phyloP scores from a whole-genome alignment of 1,284 basidiomycete species.

The Dichomitus squalens region DNA sequence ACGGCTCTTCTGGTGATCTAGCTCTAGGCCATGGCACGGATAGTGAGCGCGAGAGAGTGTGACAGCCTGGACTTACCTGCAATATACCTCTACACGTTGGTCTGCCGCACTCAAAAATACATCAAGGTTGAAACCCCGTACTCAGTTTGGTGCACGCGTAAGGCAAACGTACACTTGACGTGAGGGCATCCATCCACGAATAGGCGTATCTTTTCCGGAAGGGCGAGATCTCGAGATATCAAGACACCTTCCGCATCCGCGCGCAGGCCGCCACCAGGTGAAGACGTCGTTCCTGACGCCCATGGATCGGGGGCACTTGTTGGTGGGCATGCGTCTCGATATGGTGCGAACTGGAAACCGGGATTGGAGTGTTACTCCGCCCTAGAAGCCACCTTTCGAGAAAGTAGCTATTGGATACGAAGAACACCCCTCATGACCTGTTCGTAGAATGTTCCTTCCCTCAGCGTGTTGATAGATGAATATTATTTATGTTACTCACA shows the following conservation, averaged over 20 bases:
- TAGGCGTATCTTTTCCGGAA: background rate
- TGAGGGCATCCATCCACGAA: background rate
- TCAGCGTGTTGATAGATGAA: background rate
- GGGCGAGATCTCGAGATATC: background rate
- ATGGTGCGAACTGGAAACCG: background rate
- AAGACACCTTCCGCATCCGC: background rate
- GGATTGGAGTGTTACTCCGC: background rate
- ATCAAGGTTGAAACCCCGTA: background rate
- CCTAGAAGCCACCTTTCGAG: background rate
- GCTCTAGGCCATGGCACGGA: background rate
- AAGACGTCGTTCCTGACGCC: background rate
- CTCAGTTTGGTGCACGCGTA: background rate
- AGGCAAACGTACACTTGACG: slow-evolving; percentile 11
- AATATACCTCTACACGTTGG: background rate
- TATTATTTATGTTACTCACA: background rate
- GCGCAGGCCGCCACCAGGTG: background rate
- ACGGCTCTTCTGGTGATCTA: background rate
- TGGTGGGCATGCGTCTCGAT: background rate
- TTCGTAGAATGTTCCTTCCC: background rate
- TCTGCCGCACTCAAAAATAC: background rate
- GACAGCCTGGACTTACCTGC: background rate
- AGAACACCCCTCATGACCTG: background rate
- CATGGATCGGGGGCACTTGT: background rate
- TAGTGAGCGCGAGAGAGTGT: background rate
- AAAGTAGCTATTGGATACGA: background rate